A percentile compares a stretch with the other conserved stretches of the same genome.
Conservation (phyloP, 2,329 filamentous ascomycete genomes). For the Amphichorda felina region DNA sequence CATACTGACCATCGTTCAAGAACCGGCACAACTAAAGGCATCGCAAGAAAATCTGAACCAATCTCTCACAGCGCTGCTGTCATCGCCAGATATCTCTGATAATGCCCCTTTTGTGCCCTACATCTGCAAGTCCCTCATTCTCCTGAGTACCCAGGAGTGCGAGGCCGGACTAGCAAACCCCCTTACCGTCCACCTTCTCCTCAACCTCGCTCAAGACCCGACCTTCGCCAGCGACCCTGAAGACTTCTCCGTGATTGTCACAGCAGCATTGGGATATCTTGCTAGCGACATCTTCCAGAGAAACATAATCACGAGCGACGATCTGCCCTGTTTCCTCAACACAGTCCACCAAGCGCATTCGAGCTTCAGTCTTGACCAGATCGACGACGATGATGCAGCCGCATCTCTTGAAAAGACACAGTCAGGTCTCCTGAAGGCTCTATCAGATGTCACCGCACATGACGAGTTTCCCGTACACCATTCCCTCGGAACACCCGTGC, state of each 20-base stretch:
- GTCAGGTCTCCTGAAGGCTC: constrained; percentile 33
- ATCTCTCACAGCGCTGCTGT: constrained; percentile 35
- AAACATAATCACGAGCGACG: constrained; percentile 25
- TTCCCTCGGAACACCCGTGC: constrained; percentile 28
- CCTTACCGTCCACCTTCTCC: constrained; percentile 33
- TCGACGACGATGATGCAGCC: constrained; percentile 32
- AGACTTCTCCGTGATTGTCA: constrained; percentile 38
- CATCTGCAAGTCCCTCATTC: constrained; percentile 42
- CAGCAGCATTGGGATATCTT: constrained; percentile 44
- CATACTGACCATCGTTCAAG: constrained; percentile 19
- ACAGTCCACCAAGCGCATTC: constrained; percentile 36
- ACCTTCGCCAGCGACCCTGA: constrained; percentile 34
- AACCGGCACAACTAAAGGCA: constrained; percentile 43
- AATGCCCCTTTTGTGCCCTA: constrained; percentile 33
- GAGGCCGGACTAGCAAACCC: constrained; percentile 31
- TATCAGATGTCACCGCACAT: constrained; percentile 41
- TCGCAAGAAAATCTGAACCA: constrained; percentile 37
- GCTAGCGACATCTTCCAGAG: constrained; percentile 39
- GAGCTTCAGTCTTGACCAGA: constrained; percentile 21
- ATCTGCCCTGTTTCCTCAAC: constrained; percentile 29
- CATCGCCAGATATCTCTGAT: constrained; percentile 27
- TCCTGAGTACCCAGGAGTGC: constrained; percentile 40
- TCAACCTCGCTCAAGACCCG: constrained; percentile 32
- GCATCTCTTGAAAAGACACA: constrained; percentile 34
- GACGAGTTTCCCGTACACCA: constrained; percentile 30